Evolutionary conservation across 2,329 filamentous ascomycete genomes (phyloP).

Genomic region (Apiospora phragmitis): DNA sequence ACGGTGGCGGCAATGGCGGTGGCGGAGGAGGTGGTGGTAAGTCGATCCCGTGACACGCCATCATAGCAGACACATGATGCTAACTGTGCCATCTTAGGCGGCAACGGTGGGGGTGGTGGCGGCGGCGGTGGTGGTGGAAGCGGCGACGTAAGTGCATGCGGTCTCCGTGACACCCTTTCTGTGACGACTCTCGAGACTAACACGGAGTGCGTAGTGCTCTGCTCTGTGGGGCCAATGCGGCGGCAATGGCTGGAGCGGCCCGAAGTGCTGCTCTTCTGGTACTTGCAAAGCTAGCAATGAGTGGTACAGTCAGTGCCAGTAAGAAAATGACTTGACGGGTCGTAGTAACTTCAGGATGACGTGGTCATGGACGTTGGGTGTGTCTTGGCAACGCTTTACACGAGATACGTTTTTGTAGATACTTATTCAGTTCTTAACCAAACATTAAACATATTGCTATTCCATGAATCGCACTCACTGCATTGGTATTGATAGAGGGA

Average conservation of each 20-base stretch:
- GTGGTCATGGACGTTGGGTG: neutral
- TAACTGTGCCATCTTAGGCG: neutral
- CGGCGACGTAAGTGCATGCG: neutral
- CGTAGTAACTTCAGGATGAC: neutral
- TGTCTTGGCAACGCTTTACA: neutral
- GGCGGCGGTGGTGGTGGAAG: neutral
- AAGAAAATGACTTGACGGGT: neutral
- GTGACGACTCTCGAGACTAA: neutral
- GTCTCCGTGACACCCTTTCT: neutral
- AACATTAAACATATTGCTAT: neutral
- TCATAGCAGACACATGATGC: neutral
- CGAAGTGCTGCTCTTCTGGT: slow-evolving; percentile 3
- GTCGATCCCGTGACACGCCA: neutral
- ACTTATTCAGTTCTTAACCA: neutral
- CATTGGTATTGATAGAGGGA: neutral
- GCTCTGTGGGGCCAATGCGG: slow-evolving; percentile 8
- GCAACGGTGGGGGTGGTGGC: neutral
- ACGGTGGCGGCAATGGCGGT: too few relatives aligned
- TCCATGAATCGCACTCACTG: neutral
- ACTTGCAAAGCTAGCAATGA: slow-evolving; percentile 13
- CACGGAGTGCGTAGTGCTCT: neutral
- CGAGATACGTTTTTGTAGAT: neutral
- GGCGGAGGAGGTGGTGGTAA: neutral
- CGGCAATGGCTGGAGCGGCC: slow-evolving; percentile 6
- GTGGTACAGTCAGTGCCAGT: slow-evolving; percentile 11